Evolutionary conservation across 208 protist genomes (phyloP), one percentile per base, ranked within the genome.

Genomic region (Trypanosoma avium): DNA sequence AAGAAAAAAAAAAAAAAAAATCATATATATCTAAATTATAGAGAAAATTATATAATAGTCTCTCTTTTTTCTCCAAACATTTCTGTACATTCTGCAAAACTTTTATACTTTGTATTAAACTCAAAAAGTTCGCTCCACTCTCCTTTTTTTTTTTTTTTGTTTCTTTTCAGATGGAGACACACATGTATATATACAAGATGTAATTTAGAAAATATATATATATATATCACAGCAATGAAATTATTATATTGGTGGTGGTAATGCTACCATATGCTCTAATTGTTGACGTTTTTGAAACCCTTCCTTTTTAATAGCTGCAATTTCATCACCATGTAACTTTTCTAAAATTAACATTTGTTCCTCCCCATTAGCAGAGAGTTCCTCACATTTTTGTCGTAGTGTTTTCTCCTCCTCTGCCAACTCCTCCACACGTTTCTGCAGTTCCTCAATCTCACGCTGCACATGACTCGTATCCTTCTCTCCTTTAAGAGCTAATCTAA

Each of bases 401-500:
- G 63, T 55, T 48, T 77, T 73, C 70, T 96, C 87, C 59, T 92
- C 82, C 64, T 76, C 43, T 48, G 72, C 70, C 9, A 96, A 67
- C 46, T 64, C 56, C 38, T 72, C 71, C 35, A 91, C 73, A 2
- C 78, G 67, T 38, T 73, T 19, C 52, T 63, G 62, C 42, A 93
- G 61, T 10, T 43, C 45, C 13, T 49, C 36, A 55, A 93, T 93
- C 47, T 92, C 79, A 45, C 74, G 65, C 76, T 88, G 66, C 64
- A 90, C 75, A 22, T 64, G 66, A 32, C 74, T 54, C 27, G 82
- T 87, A 42, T 94, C 87, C 69, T 94, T 92, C 69, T 94, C 87
- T 10, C 87, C 90, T 61, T 92, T 89, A 35, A 96, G 70, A 22
- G 90, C 85, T 7, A 96, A 76, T 0, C 90, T 80, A 58, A 96